Conservation (phyloP, 2,329 filamentous ascomycete genomes). For the Pleurostoma richardsiae region DNA sequence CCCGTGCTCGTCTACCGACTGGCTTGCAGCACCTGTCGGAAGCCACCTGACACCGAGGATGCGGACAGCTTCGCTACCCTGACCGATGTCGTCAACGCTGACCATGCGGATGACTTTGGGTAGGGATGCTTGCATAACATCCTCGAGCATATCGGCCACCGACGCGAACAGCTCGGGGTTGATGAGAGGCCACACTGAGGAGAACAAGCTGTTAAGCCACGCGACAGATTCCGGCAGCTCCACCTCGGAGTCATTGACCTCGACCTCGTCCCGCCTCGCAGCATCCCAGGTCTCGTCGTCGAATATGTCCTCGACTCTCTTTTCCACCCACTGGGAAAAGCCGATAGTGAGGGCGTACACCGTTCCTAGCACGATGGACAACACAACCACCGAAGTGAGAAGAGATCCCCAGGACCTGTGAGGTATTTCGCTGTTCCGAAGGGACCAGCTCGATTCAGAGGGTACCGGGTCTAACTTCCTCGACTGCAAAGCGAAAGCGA, state of each 20-base stretch:
- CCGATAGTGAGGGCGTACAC: slow-evolving; percentile 31
- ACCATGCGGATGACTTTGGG: slow-evolving; percentile 69
- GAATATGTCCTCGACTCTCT: slow-evolving; percentile 57
- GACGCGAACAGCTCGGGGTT: slow-evolving; percentile 71
- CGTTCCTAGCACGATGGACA: slow-evolving; percentile 19
- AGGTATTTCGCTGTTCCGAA: too few species aligned
- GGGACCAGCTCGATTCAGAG: too few species aligned
- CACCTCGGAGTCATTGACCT: slow-evolving; percentile 31
- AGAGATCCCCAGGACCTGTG: too few species aligned
- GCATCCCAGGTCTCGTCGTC: slow-evolving; percentile 68
- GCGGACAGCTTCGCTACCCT: slow-evolving; percentile 66
- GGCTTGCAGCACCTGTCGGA: slow-evolving; percentile 62
- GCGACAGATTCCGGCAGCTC: slow-evolving; percentile 60
- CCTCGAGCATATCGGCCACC: slow-evolving; percentile 66
- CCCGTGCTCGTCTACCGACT: slow-evolving; percentile 55
- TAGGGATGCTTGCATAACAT: slow-evolving; percentile 74
- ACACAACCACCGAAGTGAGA: neutral
- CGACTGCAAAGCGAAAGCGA: neutral
- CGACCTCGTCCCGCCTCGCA: slow-evolving; percentile 47
- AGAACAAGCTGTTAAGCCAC: slow-evolving; percentile 67
- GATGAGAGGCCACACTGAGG: slow-evolving; percentile 67
- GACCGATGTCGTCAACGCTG: slow-evolving; percentile 69
- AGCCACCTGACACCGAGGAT: slow-evolving; percentile 70
- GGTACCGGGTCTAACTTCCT: slow-evolving; percentile 1
- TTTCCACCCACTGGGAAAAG: slow-evolving; percentile 55